Evolutionary conservation across 2,329 filamentous ascomycete genomes (phyloP), one percentile per base, ranked within the genome.

Genomic region (Aspergillus puulaauensis): DNA sequence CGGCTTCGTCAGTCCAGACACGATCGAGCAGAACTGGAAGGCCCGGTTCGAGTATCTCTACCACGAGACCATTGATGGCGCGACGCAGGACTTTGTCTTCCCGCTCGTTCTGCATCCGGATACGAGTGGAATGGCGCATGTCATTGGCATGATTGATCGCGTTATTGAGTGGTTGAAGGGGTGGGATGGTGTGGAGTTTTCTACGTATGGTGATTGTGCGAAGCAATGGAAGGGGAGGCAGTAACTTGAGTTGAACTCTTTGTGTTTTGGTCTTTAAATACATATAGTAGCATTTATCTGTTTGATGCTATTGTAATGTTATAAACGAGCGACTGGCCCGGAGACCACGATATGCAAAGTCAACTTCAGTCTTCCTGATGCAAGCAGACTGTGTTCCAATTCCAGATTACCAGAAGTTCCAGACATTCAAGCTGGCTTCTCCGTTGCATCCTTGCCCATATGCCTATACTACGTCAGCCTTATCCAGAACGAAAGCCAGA

Each of bases 21-120:
- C 82, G 2, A 78, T 87, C 27, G 84, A 87, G 73, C 76, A 81
- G 58, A 82, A 86, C 75, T 87, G 85, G 85, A 80, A 77, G 63
- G 83, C 86, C 63, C 78, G 82, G 12, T 85, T 86, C 63, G 56
- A 57, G 19, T 57, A 37, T 24, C 45, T 57, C 3, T 57, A 54
- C 23, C 14, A 57, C 11, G 56, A 57, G 27, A 39, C 75, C 81
- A 59, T 87, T 79, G 77, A 72, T 86, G 76, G 76, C 56, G 74
- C 79, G 50, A 75, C 74, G 35, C 65, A 65, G n/a, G 68, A 72
- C 15, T 66, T 69, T 31, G 70, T 84, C 0, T 84, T 84, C 52
- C 79, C 80, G 17, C 66, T 85, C 17, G 70, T 85, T 3, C 67
- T 85, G 64, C 83, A 85, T 71, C 83, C 83, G 0, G 83, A 85